Evolutionary conservation across 768 basidiomycete genomes (phyloP).

Genomic region (Roridomyces roridus): DNA sequence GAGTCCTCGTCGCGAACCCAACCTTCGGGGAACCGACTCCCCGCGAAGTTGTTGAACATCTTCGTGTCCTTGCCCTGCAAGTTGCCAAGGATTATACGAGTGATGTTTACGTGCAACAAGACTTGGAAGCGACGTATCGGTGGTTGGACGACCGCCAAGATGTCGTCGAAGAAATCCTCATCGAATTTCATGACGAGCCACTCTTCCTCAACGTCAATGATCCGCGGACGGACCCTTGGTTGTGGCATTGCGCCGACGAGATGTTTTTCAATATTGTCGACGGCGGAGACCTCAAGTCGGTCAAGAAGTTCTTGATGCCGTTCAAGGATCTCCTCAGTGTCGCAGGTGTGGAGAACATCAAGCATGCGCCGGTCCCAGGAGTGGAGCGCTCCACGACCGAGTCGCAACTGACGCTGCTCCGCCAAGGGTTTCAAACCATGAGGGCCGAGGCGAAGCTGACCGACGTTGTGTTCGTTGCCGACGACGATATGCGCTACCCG

Average conservation of each 20-base stretch:
- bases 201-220: slow-evolving; percentile 57
- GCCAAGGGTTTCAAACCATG: slow-evolving; percentile 27
- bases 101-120: slow-evolving; percentile 37
- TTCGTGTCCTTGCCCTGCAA: slow-evolving; percentile 37
- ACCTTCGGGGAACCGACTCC: slow-evolving; percentile 45
- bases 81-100: slow-evolving; percentile 33
- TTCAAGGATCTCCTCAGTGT: slow-evolving; percentile 26
- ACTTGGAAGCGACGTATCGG: slow-evolving; percentile 49
- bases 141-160: slow-evolving; percentile 43
- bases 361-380: slow-evolving; percentile 23
- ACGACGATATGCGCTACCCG: slow-evolving; percentile 23
- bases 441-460: slow-evolving; percentile 24
- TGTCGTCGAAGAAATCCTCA: slow-evolving; percentile 25
- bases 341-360: slow-evolving; percentile 27
- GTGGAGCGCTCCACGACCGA: slow-evolving; percentile 25
- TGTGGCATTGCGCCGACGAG: slow-evolving; percentile 44
- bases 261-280: slow-evolving; percentile 44
- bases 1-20: slow-evolving; percentile 40
- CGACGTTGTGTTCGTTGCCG: slow-evolving; percentile 30
- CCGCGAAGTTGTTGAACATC: slow-evolving; percentile 52
- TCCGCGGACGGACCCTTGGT: slow-evolving; percentile 40
- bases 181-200: slow-evolving; percentile 26
- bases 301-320: slow-evolving; percentile 24
- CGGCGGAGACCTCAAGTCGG: slow-evolving; percentile 25
- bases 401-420: slow-evolving; percentile 19